Evolutionary conservation across 1,139 yeast species (phyloP).

Genomic region (Nakaseomyces sp.): DNA sequence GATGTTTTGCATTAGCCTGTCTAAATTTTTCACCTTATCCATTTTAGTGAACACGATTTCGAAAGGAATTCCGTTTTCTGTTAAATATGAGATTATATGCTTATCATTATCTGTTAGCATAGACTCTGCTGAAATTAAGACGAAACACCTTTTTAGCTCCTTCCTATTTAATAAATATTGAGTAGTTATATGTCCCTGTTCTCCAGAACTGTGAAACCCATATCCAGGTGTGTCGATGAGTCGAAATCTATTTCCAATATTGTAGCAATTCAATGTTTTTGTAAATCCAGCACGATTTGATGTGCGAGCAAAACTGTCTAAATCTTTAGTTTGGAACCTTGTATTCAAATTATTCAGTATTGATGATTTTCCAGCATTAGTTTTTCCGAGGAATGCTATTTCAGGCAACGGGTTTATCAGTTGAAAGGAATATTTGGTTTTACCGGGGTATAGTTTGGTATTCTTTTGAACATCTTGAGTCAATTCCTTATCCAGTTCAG

Average conservation of each 20-base stretch:
- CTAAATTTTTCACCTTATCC: slow-evolving; percentile 39
- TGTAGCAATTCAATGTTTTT: slow-evolving; percentile 65
- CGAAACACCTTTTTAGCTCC: slow-evolving; percentile 47
- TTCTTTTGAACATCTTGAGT: background rate
- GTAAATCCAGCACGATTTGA: slow-evolving; percentile 67
- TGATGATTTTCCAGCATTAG: slow-evolving; percentile 81
- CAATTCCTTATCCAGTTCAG: background rate
- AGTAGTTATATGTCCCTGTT: slow-evolving; percentile 61
- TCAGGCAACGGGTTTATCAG: slow-evolving; percentile 44
- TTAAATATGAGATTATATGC: slow-evolving; percentile 43
- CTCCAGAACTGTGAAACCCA: slow-evolving; percentile 51
- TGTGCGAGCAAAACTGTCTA: slow-evolving; percentile 41
- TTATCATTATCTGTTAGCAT: slow-evolving; percentile 54
- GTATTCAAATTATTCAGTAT: slow-evolving; percentile 49
- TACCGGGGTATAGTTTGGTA: slow-evolving; percentile 16
- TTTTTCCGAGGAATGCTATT: slow-evolving; percentile 63
- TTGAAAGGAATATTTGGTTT: slow-evolving; percentile 22
- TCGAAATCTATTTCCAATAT: slow-evolving; percentile 52
- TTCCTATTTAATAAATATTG: slow-evolving; percentile 50
- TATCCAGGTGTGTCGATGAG: slow-evolving; percentile 84
- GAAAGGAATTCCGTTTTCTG: slow-evolving; percentile 52
- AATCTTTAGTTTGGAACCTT: slow-evolving; percentile 30
- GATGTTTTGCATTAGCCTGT: slow-evolving; percentile 25
- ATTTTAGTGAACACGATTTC: slow-evolving; percentile 71
- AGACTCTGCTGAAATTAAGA: slow-evolving; percentile 50